Conservation (phyloP, 495 filamentous ascomycete genomes). For the Aspergillus haitiensis region DNA sequence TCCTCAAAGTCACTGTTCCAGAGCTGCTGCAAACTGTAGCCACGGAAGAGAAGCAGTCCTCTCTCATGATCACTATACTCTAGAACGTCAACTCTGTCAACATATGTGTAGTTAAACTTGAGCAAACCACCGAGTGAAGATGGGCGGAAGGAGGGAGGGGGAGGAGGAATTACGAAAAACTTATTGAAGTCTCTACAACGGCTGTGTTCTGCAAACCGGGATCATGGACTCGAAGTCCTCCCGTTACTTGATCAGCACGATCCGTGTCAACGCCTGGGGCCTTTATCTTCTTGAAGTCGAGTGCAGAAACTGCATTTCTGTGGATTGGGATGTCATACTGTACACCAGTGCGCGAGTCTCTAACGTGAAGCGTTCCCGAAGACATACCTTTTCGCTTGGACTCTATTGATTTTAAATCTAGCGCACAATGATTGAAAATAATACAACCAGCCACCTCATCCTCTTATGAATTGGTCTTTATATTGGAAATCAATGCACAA, state of each 20-base stretch:
- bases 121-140: background rate
- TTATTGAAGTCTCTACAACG: constrained; percentile 50
- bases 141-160: background rate
- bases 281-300: constrained; percentile 50
- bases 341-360: constrained; percentile 51
- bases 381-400: constrained; percentile 26
- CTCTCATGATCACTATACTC: constrained; percentile 32
- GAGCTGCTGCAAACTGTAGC: constrained; percentile 35
- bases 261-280: constrained; percentile 21
- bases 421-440: too few species aligned
- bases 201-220: constrained; percentile 58
- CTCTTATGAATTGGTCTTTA: background rate
- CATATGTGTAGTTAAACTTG: too few species aligned
- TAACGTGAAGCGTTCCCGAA: constrained; percentile 37
- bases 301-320: constrained; percentile 50
- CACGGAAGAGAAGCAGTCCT: constrained; percentile 34
- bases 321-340: constrained; percentile 53
- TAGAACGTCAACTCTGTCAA: background rate
- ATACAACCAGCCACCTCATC: too few species aligned
- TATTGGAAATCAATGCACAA: background rate
- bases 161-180: constrained; percentile 55
- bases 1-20: constrained; percentile 42
- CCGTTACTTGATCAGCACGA: constrained; percentile 28
- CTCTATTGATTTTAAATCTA: background rate
- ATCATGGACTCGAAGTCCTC: constrained; percentile 52